Base-by-base conservation (phyloP, 371 early-diverging fungal genomes). In the Mortierella sp. region DNA sequence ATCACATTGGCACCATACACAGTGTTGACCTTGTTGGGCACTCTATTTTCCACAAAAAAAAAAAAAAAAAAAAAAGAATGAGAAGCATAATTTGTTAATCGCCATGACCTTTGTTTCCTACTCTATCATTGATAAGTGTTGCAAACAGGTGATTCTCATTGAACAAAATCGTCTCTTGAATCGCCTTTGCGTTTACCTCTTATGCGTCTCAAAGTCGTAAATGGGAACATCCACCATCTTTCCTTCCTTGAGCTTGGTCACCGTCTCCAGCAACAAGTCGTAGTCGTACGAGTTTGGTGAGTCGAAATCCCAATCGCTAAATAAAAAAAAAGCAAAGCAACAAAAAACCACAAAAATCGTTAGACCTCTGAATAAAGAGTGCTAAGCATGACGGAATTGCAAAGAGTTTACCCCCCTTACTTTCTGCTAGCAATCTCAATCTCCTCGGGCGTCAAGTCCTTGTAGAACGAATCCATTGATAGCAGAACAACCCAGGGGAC, bases 381-480 rank as follows among this genome's bases (percentile, higher is more conserved):
- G 34, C 45, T 19, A 9, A 34, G 21, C 9, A 42, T 5, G 54
- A 48, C 38, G 44, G 11, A 73, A 68, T 28, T 3, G 42, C 10
- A 24, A 26, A 8, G 24, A 16, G 5, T 4, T 3, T n/a, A 21
- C 21, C 19, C n/a, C 26, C 9, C 84, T 34, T 93, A 94, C 95
- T 94, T 96, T 70, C 90, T 89, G 71, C 92, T 90, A 7, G 95
- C 95, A 84, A 89, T 87, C 73, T 87, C 90, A 73, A 91, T 91
- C 80, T 97, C 92, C 78, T 97, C 97, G 10, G 93, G 93, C 16
- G 91, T 93, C 79, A 98, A 89, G 19, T 92, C 89, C 79, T 95
- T 97, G 91, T 98, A 98, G 86, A 97, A 98, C 7, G 97, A 96
- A 89, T 98, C 98, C 98, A 98, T 98, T 55, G 95, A 96, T 45